Evolutionary conservation across 805 yeast species (phyloP).

Genomic region (Teunomyces aglyptinius): DNA sequence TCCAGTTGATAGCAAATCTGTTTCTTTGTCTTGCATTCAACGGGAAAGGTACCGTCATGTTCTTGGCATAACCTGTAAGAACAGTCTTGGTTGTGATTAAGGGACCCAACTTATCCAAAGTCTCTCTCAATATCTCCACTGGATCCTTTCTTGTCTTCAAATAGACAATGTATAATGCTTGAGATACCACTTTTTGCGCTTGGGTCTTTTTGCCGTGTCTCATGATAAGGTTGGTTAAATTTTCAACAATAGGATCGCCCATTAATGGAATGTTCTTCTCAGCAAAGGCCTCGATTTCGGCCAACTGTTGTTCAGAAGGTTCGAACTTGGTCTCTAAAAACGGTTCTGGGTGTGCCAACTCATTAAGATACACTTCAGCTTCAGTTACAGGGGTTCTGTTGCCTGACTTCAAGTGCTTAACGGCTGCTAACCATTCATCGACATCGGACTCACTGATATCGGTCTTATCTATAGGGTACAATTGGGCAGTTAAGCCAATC

Average conservation of each 20-base stretch:
- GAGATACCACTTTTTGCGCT: slow-evolving; percentile 70
- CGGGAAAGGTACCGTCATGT: slow-evolving; percentile 77
- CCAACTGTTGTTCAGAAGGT: slow-evolving; percentile 65
- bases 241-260: slow-evolving; percentile 68
- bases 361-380: slow-evolving; percentile 38
- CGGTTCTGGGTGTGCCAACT: slow-evolving; percentile 37
- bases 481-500: slow-evolving; percentile 30
- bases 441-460: slow-evolving; percentile 37
- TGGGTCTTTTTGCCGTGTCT: slow-evolving; percentile 82
- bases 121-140: slow-evolving; percentile 65
- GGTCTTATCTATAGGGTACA: slow-evolving; percentile 39
- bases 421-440: slow-evolving; percentile 48
- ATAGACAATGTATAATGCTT: slow-evolving; percentile 78
- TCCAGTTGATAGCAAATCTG: slow-evolving; percentile 88
- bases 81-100: slow-evolving; percentile 72
- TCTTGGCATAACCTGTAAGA: slow-evolving; percentile 84
- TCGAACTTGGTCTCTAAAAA: slow-evolving; percentile 40
- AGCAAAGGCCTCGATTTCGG: slow-evolving; percentile 50
- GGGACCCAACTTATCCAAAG: slow-evolving; percentile 82
- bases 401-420: slow-evolving; percentile 36
- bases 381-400: slow-evolving; percentile 28
- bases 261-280: slow-evolving; percentile 57
- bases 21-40: slow-evolving; percentile 77
- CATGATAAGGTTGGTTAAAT: slow-evolving; percentile 86
- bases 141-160: slow-evolving; percentile 78